Percentiles rank a stretch among this genome's conserved stretches.
phyloP scores from a whole-genome alignment of 352 stramenopile genomes.

The Peronospora farinosa region DNA sequence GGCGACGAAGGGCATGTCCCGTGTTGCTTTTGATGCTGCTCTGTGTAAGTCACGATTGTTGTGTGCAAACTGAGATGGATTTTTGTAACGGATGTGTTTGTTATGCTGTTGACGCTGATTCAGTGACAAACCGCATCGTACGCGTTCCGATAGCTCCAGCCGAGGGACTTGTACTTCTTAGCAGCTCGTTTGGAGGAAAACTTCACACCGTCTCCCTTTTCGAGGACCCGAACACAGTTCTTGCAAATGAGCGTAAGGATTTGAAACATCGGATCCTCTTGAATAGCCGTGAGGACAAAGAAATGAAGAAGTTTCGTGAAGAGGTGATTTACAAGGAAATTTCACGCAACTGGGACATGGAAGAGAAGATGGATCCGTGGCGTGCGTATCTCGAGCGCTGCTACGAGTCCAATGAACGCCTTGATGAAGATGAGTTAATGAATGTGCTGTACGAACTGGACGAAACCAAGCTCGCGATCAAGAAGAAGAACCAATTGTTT shows the following conservation, averaged over 20 bases:
- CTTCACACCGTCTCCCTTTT: slow-evolving; percentile 73
- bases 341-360: slow-evolving; percentile 39
- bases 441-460: slow-evolving; percentile 34
- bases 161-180: slow-evolving; percentile 82
- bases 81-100: slow-evolving; percentile 13
- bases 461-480: slow-evolving; percentile 27
- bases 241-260: slow-evolving; percentile 47
- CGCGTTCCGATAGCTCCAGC: slow-evolving; percentile 84
- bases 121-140: slow-evolving; percentile 71
- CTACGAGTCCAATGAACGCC: slow-evolving; percentile 40
- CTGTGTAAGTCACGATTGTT: slow-evolving; percentile 38
- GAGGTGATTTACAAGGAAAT: slow-evolving; percentile 74
- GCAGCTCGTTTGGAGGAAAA: slow-evolving; percentile 75
- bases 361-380: slow-evolving; percentile 52
- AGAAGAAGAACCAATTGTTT: slow-evolving; percentile 42
- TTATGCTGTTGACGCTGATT: slow-evolving; percentile 3
- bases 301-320: slow-evolving; percentile 61
- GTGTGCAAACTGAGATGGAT: background rate
- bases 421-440: slow-evolving; percentile 40
- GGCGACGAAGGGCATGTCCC: slow-evolving; percentile 64
- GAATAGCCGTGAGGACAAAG: slow-evolving; percentile 35
- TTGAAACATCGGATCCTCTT: slow-evolving; percentile 60
- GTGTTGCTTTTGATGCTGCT: slow-evolving; percentile 59
- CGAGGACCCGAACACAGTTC: slow-evolving; percentile 54
- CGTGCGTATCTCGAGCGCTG: slow-evolving; percentile 49